These are phyloP conservation scores for Prunus salicina DNA, from an alignment of 306 rosid genomes.

Conservation along the genomic window DNA sequence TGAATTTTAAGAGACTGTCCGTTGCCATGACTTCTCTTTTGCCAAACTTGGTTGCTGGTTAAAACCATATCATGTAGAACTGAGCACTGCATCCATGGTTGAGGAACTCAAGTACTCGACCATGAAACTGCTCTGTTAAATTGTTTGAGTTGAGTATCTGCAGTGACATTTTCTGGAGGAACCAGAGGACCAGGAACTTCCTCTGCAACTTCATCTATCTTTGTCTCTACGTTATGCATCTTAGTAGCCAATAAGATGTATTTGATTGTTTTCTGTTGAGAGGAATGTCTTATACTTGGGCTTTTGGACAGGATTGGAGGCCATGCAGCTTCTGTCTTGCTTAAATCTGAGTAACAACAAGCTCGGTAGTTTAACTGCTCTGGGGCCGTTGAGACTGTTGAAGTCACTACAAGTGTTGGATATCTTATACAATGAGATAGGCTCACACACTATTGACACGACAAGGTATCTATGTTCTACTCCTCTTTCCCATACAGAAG, in stretches of 20 bases:
- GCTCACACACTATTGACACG: slow-evolving; percentile 64
- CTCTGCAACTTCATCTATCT: not conserved
- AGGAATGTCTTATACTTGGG: slow-evolving; percentile 16
- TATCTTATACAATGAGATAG: slow-evolving; percentile 68
- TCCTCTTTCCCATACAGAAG: slow-evolving; percentile 69
- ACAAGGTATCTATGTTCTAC: slow-evolving; percentile 68
- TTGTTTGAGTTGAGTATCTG: too few relatives aligned
- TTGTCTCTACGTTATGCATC: slow-evolving; percentile 3
- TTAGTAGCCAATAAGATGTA: not conserved
- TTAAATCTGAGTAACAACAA: slow-evolving; percentile 77
- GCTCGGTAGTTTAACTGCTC: slow-evolving; percentile 59
- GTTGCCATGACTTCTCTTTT: too few relatives aligned
- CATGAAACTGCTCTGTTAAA: too few relatives aligned
- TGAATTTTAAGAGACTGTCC: too few relatives aligned
- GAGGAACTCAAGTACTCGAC: too few relatives aligned
- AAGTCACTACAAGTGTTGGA: slow-evolving; percentile 62
- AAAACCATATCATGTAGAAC: too few relatives aligned
- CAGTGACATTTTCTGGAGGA: too few relatives aligned
- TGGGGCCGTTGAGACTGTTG: slow-evolving; percentile 61
- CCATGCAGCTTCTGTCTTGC: slow-evolving; percentile 79
- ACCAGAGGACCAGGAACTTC: too few relatives aligned
- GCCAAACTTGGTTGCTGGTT: too few relatives aligned
- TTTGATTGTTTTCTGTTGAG: not conserved
- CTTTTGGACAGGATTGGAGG: slow-evolving; percentile 75
- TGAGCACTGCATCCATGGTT: too few relatives aligned